These are phyloP conservation scores for Triticum dicoccoides DNA, from an alignment of 176 grass and related monocot species.

Conservation along the genomic window DNA sequence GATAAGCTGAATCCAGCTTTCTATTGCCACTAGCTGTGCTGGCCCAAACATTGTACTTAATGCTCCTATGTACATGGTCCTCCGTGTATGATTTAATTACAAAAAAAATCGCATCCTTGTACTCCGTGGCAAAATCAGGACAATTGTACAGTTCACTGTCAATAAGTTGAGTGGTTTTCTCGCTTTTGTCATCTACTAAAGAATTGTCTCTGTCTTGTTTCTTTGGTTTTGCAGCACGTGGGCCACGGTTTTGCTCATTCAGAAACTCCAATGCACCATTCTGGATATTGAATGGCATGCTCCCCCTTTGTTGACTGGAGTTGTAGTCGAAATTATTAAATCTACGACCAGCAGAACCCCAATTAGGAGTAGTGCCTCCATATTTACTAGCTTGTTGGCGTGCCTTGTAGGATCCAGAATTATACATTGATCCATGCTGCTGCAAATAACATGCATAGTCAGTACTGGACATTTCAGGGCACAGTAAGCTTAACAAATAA, in stretches of 20 bases:
- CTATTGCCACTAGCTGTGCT: slow-evolving; percentile 58
- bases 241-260: slow-evolving; percentile 68
- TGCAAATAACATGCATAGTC: slow-evolving; percentile 41
- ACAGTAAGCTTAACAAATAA: slow-evolving; percentile 12
- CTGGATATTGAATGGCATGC: slow-evolving; percentile 44
- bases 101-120: slow-evolving; percentile 67
- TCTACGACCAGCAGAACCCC: slow-evolving; percentile 36
- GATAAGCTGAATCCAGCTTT: slow-evolving; percentile 63
- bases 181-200: slow-evolving; percentile 45
- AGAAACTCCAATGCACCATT: slow-evolving; percentile 62
- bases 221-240: slow-evolving; percentile 57
- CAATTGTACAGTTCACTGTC: slow-evolving; percentile 45
- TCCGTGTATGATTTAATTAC: slow-evolving; percentile 75
- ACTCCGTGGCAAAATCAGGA: slow-evolving; percentile 51
- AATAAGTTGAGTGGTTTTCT: slow-evolving; percentile 20
- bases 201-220: slow-evolving; percentile 48
- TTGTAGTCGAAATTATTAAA: slow-evolving; percentile 32
- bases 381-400: slow-evolving; percentile 50
- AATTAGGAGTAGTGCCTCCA: slow-evolving; percentile 42
- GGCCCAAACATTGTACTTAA: slow-evolving; percentile 73
- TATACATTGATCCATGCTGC: slow-evolving; percentile 53
- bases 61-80: slow-evolving; percentile 76
- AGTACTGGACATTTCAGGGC: slow-evolving; percentile 14
- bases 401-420: slow-evolving; percentile 47
- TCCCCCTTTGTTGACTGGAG: slow-evolving; percentile 48